Evolutionary conservation across 257 asterid genomes (phyloP), one percentile per base, ranked within the genome.

Genomic region (Salvia splendens): DNA sequence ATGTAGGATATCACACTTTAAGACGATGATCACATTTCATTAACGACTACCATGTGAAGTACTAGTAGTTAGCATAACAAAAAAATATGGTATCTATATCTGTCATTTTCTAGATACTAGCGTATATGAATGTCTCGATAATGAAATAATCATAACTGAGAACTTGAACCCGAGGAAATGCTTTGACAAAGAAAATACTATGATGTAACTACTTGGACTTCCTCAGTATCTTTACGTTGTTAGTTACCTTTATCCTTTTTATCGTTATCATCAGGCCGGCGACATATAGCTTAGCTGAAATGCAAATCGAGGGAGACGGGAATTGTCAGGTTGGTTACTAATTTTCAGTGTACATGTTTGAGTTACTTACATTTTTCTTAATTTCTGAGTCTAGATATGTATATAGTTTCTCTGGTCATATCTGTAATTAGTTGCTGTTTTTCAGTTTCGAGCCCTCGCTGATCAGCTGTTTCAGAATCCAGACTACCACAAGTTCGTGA

Each of bases 241-340:
- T 60, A 3, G 68, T 61, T 74, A 12, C 64, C 49, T 49, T 53
- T 62, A 10, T 40, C 35, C 35, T 54, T 54, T 59, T 46, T 59
- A 51, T 35, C 33, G 20, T 47, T 72, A 16, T 75, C 58, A 68
- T 70, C 87, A 92, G 98, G 88, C 65, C 89, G 72, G 61, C 89
- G 11, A 82, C 89, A n/a, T 87, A 93, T 78, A 84, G 93, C 77
- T 80, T 93, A 54, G 82, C 94, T 41, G 98, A 93, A 84, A 51
- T 93, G 84, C 95, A 76, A 73, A 93, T 93, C 1, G 96, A 87
- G 70, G 98, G 98, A 75, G 98, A 93, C 68, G 98, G 98, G 46
- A 92, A 93, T 81, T 93, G 98, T 75, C 98, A 93, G 97, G 98
- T 89, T 76, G 49, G 90, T 2, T 24, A 24, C 30, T 61, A 46